Conservation (phyloP, 208 protist species). For the Crithidia sp. region DNA sequence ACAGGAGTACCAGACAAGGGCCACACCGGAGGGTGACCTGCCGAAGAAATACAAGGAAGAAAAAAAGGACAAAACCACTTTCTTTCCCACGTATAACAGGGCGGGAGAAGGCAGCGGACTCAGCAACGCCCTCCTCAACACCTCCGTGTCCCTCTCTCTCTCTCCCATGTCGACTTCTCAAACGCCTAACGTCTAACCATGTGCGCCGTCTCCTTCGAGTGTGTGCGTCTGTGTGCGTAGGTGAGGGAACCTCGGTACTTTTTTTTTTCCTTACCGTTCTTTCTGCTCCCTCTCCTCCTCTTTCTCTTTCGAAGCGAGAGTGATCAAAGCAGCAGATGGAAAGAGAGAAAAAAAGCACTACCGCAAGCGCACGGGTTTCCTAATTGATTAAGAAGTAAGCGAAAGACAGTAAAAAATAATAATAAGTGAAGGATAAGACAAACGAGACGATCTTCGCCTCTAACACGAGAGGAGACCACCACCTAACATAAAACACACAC, state of each 20-base stretch:
- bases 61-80: neutral
- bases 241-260: neutral
- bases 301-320: conserved; percentile 5
- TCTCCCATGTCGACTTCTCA: neutral
- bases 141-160: neutral
- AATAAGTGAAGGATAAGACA: conserved; percentile 15
- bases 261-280: neutral
- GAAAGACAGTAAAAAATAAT: conserved; percentile 1
- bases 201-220: neutral
- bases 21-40: too few relatives aligned
- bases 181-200: conserved; percentile 22
- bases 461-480: too few relatives aligned
- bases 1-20: neutral
- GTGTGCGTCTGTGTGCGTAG: neutral
- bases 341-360: neutral
- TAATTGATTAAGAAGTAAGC: conserved; percentile 31
- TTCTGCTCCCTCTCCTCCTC: neutral
- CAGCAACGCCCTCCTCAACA: too few relatives aligned
- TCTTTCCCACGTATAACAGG: neutral
- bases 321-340: neutral
- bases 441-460: neutral
- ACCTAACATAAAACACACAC: too few relatives aligned
- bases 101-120: too few relatives aligned
- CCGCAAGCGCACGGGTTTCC: conserved; percentile 18
- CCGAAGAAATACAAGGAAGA: neutral